Base-by-base conservation (phyloP, 495 filamentous ascomycete genomes). In the Annulohypoxylon moriforme region DNA sequence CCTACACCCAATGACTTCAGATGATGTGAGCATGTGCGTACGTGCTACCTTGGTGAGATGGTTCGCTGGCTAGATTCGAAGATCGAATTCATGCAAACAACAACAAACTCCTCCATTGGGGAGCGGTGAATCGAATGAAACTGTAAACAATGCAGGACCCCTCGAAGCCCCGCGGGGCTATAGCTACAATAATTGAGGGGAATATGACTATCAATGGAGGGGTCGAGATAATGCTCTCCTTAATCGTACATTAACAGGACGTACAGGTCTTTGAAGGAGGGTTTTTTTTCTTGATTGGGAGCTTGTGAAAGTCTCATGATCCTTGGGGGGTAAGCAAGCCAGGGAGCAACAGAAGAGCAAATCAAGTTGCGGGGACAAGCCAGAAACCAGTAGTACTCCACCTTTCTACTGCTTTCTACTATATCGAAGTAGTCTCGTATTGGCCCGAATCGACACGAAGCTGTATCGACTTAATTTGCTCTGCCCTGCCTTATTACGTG, bases 11-110 rank as follows among this genome's bases (percentile, higher is more conserved):
- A 72, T 60, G 46, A 33, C 22, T 56, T 52, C 9, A 40, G 50
- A 52, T 64, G 59, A 31, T 60, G 68, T 50, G 36, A 60, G 59
- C 63, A 67, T 72, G 59, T 72, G 22, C 47, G 40, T 52, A n/a
- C 22, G 47, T n/a, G 52, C 27, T 46, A 47, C 34, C 40, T 13
- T 49, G 25, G 53, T 42, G 24, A 49, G 27, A 1, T 10, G n/a
- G 14, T 1, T n/a, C 4, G 10, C 36, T 40, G 36, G 36, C 36
- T 40, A n/a, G 31, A 52, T 14, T 52, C 56, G n/a, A 34, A 24
- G 60, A 49, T 58, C 49, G 9, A 46, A 31, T 62, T 14, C 14
- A 55, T 62, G 58, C 46, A 22, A 22, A 59, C 14, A n/a, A 36
- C 34, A 22, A 44, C 42, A 14, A 10, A 44, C 42, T 25, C 20